Evolutionary conservation across 805 yeast genomes (phyloP), one percentile per base, ranked within the genome.

Genomic region (Dipodascus geniculatus): DNA sequence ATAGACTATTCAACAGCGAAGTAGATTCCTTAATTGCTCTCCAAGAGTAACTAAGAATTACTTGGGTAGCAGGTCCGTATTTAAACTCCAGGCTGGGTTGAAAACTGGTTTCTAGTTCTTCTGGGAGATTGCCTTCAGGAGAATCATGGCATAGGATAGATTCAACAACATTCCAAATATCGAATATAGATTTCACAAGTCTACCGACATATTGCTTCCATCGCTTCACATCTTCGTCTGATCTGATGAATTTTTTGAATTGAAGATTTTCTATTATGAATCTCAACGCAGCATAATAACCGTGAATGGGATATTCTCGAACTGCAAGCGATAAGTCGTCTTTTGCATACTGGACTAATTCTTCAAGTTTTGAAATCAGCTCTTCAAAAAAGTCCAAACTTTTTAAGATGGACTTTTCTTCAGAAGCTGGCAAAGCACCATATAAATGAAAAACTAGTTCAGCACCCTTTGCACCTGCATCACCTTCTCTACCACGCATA

Each of bases 11-110:
- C 20, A 87, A 55, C 33, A 88, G 65, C 1, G 69, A 61, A 0
- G 88, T 77, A 0, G 90, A 79, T 60, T 89, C 96, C 60, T 87
- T 87, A 3, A 87, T 72, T 0, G 90, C 78, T 68, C 93, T 80
- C 91, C 96, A 90, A 1, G 88, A 78, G 62, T 80, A 87, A 59
- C 85, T 83, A 11, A 79, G 69, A 8, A 82, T 71, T 20, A 69
- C 60, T 52, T 72, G 75, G 2, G 67, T 63, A 0, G 71, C 68
- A 4, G 71, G 67, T n/a, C 73, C 73, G 48, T 65, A 62, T 23
- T 55, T 56, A 11, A 54, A 60, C 42, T 65, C 65, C 17, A 64
- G 53, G 19, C 53, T 62, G 4, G 58, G 58, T 8, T 53, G 53
- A 20, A 60, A 58, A 9, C 42, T 55, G 11, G 56, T 55, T 14